phyloP scores from a whole-genome alignment of 73 alveolate genomes.

The Paramecium tetraurelia region DNA sequence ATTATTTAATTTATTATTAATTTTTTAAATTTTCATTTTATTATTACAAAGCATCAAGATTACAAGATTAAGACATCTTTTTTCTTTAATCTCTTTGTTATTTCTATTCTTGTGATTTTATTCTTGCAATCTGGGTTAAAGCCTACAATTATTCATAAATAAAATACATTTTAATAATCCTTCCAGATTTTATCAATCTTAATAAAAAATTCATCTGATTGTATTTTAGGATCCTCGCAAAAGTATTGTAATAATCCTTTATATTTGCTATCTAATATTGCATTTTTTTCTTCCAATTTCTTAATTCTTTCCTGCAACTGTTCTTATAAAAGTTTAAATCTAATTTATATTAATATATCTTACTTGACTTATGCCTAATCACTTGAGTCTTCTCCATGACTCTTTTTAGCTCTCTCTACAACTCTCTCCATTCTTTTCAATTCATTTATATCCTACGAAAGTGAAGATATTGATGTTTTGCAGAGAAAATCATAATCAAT shows the following conservation, averaged over 20 bases:
- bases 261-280: not conserved
- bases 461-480: not conserved
- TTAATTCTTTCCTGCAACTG: not conserved
- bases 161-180: slow-evolving; percentile 16
- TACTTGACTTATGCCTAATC: slow-evolving; percentile 15
- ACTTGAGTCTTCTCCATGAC: slow-evolving; percentile 25
- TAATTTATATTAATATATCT: not conserved
- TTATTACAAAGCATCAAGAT: not conserved
- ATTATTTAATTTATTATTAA: not conserved
- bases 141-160: not conserved
- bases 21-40: not conserved
- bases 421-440: not conserved
- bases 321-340: not conserved
- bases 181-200: slow-evolving; percentile 25
- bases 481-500: slow-evolving; percentile 21
- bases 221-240: slow-evolving; percentile 1
- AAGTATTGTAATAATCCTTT: not conserved
- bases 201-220: slow-evolving; percentile 27
- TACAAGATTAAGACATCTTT: not conserved
- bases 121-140: not conserved
- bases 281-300: not conserved
- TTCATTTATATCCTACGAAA: not conserved
- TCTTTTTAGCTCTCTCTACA: slow-evolving; percentile 35
- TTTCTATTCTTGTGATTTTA: not conserved
- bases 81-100: not conserved